Evolutionary conservation across 176 grass and related monocot species (phyloP).

Genomic region (Phyllostachys edulis): DNA sequence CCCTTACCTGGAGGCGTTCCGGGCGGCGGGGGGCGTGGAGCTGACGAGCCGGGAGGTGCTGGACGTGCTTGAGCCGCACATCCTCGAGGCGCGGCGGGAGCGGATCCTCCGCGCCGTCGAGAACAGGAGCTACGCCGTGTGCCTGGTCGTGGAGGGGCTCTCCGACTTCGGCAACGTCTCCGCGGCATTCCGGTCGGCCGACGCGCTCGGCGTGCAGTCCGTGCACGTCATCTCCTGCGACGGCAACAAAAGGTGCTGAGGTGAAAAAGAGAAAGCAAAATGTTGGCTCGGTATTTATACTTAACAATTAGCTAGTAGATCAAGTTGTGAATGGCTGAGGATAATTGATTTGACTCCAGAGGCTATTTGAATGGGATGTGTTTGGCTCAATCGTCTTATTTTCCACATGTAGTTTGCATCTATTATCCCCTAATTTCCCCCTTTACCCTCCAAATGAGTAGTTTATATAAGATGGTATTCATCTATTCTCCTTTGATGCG

Average conservation of each 20-base stretch:
- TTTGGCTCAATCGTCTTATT: background rate
- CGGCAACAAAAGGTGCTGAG: conserved; percentile 94
- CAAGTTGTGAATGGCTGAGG: background rate
- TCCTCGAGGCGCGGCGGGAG: conserved; percentile 70
- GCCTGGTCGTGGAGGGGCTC: conserved; percentile 89
- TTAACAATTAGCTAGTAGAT: background rate
- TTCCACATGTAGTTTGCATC: background rate
- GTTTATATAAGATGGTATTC: background rate
- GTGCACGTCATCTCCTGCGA: conserved; percentile 91
- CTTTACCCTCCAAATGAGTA: background rate
- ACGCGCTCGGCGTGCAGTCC: conserved; percentile 91
- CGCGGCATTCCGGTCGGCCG: conserved; percentile 84
- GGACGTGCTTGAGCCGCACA: conserved; percentile 71
- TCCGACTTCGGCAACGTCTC: conserved; percentile 89
- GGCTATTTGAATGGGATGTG: background rate
- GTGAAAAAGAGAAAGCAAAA: conserved; percentile 50
- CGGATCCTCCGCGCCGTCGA: conserved; percentile 59
- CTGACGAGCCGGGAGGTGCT: conserved; percentile 73
- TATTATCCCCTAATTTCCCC: background rate
- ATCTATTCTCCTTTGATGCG: background rate
- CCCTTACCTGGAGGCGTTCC: conserved; percentile 84
- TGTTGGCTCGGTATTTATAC: background rate
- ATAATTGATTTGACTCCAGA: background rate
- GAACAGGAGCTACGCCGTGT: conserved; percentile 81
- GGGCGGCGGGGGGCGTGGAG: conserved; percentile 44